Base-by-base conservation (phyloP, 257 asterid species). In the Salvia miltiorrhiza region DNA sequence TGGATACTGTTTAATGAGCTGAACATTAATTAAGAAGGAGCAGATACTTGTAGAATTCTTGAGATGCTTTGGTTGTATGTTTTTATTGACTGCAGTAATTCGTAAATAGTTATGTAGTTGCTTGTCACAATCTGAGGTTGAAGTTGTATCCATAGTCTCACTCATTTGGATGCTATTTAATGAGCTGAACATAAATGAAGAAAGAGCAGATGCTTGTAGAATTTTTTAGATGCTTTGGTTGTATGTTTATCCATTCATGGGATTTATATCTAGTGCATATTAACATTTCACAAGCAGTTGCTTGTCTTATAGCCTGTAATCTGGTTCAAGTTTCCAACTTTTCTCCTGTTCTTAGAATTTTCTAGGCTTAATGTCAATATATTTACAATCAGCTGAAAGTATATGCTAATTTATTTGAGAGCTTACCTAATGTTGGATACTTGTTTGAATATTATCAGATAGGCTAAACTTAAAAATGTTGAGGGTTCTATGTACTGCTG, bases 231-330 rank as follows among this genome's bases (percentile, higher is more conserved):
- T 21, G 21, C 9, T 65, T 57, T 56, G 63, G 30, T 45, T 60
- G 55, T 33, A 14, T 63, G 43, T 8, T 37, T 59, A 26, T 55
- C 69, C 28, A 30, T 67, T 1, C 5, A 39, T 53, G 52, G 41
- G 21, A 43, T 66, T 63, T 16, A 5, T 28, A 8, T 74, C 45
- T 45, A 10, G 26, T 20, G 68, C 63, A 71, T 30, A 26, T 73
- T 26, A 73, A 49, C n/a, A n/a, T 7, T 59, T 33, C 55, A 65
- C 69, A 6, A 41, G 65, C 69, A 74, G 66, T n/a, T 62, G n/a
- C 33, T 28, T 12, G 45, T 45, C 24, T 17, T 32, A 35, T 43
- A 61, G 7, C 66, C n/a, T 77, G 65, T 44, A 32, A 56, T 26
- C 28, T 40, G 39, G 76, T 55, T 5, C 56, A 43, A 9, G 67